Conservation (phyloP, 345 rosid species). For the Melaleuca alternifolia region DNA sequence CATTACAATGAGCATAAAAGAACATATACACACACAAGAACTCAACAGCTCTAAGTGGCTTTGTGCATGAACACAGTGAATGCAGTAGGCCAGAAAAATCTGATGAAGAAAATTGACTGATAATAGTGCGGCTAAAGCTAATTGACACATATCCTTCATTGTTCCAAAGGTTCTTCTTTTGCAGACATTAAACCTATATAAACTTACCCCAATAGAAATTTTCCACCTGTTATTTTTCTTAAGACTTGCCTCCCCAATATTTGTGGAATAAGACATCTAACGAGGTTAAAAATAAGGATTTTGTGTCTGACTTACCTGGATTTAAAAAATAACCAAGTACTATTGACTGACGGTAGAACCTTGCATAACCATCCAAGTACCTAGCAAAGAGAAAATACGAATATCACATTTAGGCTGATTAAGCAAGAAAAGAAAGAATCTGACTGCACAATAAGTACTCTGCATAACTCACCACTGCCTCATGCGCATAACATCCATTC, state of each 20-base stretch:
- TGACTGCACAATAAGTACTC: not conserved
- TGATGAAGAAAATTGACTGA: not conserved
- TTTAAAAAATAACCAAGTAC: constrained; percentile 63
- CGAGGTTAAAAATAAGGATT: not conserved
- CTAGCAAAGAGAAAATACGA: constrained; percentile 17
- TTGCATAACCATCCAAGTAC: constrained; percentile 78
- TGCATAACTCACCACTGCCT: constrained; percentile 50
- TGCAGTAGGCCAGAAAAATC: not conserved
- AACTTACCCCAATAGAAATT: not conserved
- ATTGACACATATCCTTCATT: not conserved
- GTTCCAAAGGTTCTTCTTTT: not conserved
- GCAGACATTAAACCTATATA: not conserved
- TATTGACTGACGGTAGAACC: constrained; percentile 70
- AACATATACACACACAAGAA: not conserved
- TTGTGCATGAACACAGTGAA: not conserved
- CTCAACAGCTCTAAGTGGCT: not conserved
- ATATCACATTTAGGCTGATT: not conserved
- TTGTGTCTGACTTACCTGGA: constrained; percentile 42
- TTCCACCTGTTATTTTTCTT: not conserved
- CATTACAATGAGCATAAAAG: not conserved
- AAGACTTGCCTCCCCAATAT: not conserved
- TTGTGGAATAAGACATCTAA: not conserved
- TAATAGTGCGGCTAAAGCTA: not conserved
- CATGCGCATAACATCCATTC: constrained; percentile 85
- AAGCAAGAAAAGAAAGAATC: not conserved